Base-by-base conservation (phyloP, 805 yeast genomes). In the Candida argentea region DNA sequence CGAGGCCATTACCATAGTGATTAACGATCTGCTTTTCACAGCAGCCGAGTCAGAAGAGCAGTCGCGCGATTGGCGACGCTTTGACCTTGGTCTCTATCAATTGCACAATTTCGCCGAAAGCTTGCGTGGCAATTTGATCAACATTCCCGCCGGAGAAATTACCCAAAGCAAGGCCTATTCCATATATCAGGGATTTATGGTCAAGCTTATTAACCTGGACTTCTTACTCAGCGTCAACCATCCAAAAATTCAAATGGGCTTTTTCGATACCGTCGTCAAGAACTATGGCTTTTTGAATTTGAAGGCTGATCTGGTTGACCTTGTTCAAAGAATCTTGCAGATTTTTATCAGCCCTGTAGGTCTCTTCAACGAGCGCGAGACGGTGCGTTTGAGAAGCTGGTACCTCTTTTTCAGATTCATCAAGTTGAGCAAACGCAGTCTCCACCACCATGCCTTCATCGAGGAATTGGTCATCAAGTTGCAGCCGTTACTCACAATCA, bases 381-480 rank as follows among this genome's bases (percentile, higher is more conserved):
- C 74, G 36, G 95, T 87, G 4, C 75, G 86, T 43, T 65, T 73
- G 31, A 75, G 96, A 50, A 69, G 93, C 23, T 91, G 97, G 95
- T 89, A 84, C 50, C 61, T 87, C 37, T 84, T 89, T 42, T 77
- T 77, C 44, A 70, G 94, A 49, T 82, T 87, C 44, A 67, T 86
- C 35, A 84, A 80, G 47, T 60, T 79, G 26, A 77, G 89, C 2
- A 79, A 76, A 45, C 85, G 86, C 20, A 35, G 39, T 5, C 57
- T 69, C 27, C 55, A 76, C 22, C 67, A 76, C 17, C 67, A 61
- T 25, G 52, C 40, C 31, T 48, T 52, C 20, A 61, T 71, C 43
- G 76, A 69, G 22, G 73, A 69, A 36, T 64, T 81, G 19, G 65
- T 87, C 17, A 51, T 66, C 27, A 67, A 69, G 36, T 61, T 87